Base-by-base conservation (phyloP, 2,329 filamentous ascomycete genomes). In the Phoma sp. region DNA sequence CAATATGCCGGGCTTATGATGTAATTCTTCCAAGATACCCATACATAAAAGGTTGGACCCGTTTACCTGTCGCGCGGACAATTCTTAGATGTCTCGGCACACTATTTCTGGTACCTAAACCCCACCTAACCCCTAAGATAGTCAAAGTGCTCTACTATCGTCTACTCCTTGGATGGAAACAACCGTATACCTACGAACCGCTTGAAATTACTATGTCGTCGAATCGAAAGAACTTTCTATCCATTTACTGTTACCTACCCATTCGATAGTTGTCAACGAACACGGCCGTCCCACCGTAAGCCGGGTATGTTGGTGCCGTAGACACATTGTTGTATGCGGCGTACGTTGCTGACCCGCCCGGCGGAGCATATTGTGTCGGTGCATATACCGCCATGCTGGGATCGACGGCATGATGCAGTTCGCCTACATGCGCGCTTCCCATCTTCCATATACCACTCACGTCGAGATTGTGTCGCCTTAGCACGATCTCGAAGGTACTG, bases 401-500 rank as follows among this genome's bases (percentile, higher is more conserved):
- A 18, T 42, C 43, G 4, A 41, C 29, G 4, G 36, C 8, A 22
- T 32, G 38, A 7, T 36, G 39, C 25, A 32, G 18, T 3, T 32
- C 40, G 25, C 35, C 25, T 18, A 14, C 44, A 23, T 29, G 45
- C 4, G 44, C 24, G 2, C 39, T 14, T 9, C 57, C 32, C 33
- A 47, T 46, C 27, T 35, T 36, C 58, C 52, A 57, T 29, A 64
- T 35, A 18, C 63, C 62, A 18, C 59, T 49, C 2, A 46, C 32
- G 11, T 57, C 40, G n/a, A 68, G 30, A 0, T 47, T 55, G 9
- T 64, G 57, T 27, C 60, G 61, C n/a, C 56, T 58, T 9, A 40
- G 45, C 2, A 68, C 59, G 7, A 51, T 39, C 27, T 65, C 52
- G 30, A 69, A 62, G 14, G 57, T 62, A 2, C 44, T 51, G 7